Base-by-base conservation (phyloP, 371 early-diverging fungal species). In the Basidiobolus meristosporus region DNA sequence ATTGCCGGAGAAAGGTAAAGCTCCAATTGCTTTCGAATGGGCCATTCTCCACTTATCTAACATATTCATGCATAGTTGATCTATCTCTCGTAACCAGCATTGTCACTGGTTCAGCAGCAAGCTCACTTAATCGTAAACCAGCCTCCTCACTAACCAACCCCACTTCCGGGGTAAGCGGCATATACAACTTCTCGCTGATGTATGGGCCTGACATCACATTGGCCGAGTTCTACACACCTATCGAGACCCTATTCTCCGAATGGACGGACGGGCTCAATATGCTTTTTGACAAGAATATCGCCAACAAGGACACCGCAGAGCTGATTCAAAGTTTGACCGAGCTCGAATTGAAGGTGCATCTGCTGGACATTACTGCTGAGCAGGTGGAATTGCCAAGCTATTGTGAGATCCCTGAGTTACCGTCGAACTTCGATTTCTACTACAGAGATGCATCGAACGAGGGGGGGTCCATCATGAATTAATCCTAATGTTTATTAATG, bases 191-290 rank as follows among this genome's bases (percentile, higher is more conserved):
- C 43, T 70, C 71, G 1, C 54, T 78, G 3, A 59, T 61, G 33
- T 52, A 62, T 5, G 59, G 53, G 18, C 48, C 54, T 6, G 47
- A 57, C 10, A 34, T 50, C 0, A 39, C 60, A 0, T 43, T 77
- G 3, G 68, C 70, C 1, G 77, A 80, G 31, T 76, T 82, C 37
- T 48, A 55, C 31, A 75, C 79, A 38, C 21, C 54, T 4, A 54
- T 59, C 6, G 35, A 60, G 1, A 51, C 53, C 9, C 68, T 72
- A 43, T 70, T 57, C 21, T 57, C 71, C 2, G 83, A 82, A 45
- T 82, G 83, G 83, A 74, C 69, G n/a, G 83, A 82, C 50, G 83
- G 80, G 1, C 70, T 82, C 39, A 74, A 72, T 46, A 66, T 82
- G 73, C 45, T 80, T 1, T 46, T 80, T 1, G 73, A 77, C 46